Evolutionary conservation across 2,329 filamentous ascomycete species (phyloP).

Genomic region (Colletotrichum tropicale): DNA sequence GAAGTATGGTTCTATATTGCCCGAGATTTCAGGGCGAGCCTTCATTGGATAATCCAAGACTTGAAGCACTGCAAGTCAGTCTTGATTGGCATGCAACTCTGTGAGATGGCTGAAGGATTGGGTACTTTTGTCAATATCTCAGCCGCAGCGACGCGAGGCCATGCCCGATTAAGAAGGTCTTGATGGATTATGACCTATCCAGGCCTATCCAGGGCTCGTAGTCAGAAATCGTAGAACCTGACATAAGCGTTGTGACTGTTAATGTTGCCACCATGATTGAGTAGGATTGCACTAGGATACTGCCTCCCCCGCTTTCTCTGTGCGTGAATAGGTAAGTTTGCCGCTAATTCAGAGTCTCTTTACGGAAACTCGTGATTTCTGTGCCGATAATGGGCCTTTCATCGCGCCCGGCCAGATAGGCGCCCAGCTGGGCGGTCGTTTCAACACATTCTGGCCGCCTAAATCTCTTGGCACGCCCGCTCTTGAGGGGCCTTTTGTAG

Average conservation of each 20-base stretch:
- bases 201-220: not conserved
- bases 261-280: not conserved
- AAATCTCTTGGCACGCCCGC: not conserved
- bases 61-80: not conserved
- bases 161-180: constrained; percentile 1
- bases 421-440: not conserved
- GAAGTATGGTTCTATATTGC: not conserved
- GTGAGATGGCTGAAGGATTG: not conserved
- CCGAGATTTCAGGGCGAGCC: not conserved
- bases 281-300: not conserved
- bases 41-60: not conserved
- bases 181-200: not conserved
- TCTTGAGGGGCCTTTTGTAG: not conserved
- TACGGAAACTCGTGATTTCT: not conserved
- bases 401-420: not conserved
- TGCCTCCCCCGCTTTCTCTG: not conserved
- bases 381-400: not conserved
- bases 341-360: not conserved
- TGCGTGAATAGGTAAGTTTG: not conserved
- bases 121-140: not conserved
- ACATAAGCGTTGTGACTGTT: not conserved
- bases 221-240: not conserved
- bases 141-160: not conserved
- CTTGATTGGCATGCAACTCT: not conserved
- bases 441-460: not conserved